These are phyloP conservation scores for Acanthamoeba castellanii DNA, from an alignment of 208 protist species.

Conservation along the genomic window DNA sequence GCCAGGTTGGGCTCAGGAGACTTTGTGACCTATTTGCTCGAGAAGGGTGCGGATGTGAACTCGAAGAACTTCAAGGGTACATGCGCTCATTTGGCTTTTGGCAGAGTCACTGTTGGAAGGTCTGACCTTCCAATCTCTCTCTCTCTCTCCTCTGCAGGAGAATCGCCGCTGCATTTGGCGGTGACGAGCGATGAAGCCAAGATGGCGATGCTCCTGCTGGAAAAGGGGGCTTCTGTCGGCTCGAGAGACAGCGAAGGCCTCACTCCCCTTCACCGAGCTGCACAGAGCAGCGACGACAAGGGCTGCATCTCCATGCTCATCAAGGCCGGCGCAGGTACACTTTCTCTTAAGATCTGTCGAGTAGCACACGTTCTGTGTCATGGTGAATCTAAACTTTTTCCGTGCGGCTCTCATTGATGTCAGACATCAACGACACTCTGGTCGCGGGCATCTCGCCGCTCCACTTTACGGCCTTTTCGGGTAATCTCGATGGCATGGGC, in stretches of 20 bases:
- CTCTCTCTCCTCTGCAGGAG: neutral
- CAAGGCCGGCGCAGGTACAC: constrained; percentile 6
- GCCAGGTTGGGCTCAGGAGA: constrained; percentile 14
- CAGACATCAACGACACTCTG: constrained; percentile 61
- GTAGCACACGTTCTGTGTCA: neutral
- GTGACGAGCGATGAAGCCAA: constrained; percentile 5
- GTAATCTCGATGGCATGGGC: constrained; percentile 41
- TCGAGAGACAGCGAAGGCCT: constrained; percentile 52
- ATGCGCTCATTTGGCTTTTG: neutral
- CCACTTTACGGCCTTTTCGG: constrained; percentile 64
- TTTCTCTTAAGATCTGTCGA: neutral
- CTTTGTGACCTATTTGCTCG: neutral
- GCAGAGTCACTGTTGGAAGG: neutral
- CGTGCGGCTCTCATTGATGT: neutral
- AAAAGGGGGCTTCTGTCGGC: constrained; percentile 2
- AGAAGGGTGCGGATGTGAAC: constrained; percentile 66
- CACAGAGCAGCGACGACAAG: constrained; percentile 55
- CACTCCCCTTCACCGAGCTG: constrained; percentile 55
- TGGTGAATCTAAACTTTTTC: neutral
- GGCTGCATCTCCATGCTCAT: constrained; percentile 43
- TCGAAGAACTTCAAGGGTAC: constrained; percentile 46
- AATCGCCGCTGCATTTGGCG: constrained; percentile 59
- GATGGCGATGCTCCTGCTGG: neutral
- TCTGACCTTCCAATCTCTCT: neutral
- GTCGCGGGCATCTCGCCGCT: constrained; percentile 48